Evolutionary conservation across 2,329 filamentous ascomycete genomes (phyloP).

Genomic region (Cyphellophora attinorum): DNA sequence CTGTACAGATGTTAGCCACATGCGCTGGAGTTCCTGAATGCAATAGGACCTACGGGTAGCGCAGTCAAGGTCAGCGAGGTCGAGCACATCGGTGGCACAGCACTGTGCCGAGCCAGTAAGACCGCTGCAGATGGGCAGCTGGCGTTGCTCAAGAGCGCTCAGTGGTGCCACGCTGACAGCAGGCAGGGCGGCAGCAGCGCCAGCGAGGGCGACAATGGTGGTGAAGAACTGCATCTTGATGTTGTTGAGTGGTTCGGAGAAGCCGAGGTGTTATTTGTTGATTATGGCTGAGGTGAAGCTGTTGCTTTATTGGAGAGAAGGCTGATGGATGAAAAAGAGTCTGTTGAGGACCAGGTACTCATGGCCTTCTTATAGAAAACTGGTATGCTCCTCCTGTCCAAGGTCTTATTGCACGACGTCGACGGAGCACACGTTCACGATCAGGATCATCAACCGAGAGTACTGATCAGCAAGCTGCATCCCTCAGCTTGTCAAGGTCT

Average conservation of each 20-base stretch:
- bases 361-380: too few relatives aligned
- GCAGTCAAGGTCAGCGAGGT: slow-evolving; percentile 50
- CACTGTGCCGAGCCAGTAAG: slow-evolving; percentile 36
- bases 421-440: not conserved
- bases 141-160: slow-evolving; percentile 10
- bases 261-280: not conserved
- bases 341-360: too few relatives aligned
- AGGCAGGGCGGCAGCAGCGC: slow-evolving; percentile 10
- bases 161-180: slow-evolving; percentile 14
- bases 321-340: not conserved
- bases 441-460: not conserved
- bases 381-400: too few relatives aligned
- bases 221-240: slow-evolving; percentile 16
- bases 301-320: not conserved
- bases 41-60: slow-evolving; percentile 36
- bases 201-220: slow-evolving; percentile 11
- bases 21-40: slow-evolving; percentile 1
- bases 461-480: not conserved
- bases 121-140: slow-evolving; percentile 12
- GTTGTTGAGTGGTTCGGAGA: not conserved
- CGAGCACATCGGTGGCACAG: slow-evolving; percentile 54
- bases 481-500: not conserved
- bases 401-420: not conserved
- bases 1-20: slow-evolving; percentile 2
- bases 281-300: not conserved